These are phyloP conservation scores for Pseudonitzschia delicatissima DNA, from an alignment of 108 stramenopile genomes.

Conservation along the genomic window DNA sequence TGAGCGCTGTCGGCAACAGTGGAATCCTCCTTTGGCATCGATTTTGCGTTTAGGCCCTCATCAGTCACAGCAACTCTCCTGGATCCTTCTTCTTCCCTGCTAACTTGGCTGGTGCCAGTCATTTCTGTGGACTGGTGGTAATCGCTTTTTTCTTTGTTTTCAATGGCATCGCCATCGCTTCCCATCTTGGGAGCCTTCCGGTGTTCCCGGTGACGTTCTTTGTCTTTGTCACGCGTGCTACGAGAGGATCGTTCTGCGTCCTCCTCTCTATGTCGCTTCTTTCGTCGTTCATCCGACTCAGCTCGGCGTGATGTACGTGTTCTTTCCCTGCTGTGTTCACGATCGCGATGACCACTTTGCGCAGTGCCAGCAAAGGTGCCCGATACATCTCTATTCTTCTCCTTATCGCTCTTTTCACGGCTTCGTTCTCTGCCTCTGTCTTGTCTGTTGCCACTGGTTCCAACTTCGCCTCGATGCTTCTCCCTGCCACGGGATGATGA, in stretches of 20 bases:
- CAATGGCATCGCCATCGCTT: constrained; percentile 2
- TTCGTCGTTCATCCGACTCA: constrained; percentile 18
- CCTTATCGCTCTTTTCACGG: not conserved
- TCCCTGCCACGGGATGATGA: too few species aligned
- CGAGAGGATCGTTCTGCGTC: too few species aligned
- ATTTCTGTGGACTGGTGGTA: not conserved
- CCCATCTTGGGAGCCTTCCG: not conserved
- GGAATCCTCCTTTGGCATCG: not conserved
- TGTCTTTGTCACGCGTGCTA: constrained; percentile 3
- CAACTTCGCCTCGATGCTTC: too few species aligned
- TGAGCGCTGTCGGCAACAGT: not conserved
- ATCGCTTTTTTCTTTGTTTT: not conserved
- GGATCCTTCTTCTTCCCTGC: not conserved
- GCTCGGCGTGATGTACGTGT: not conserved
- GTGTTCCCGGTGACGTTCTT: constrained; percentile 13
- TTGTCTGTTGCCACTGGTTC: too few species aligned
- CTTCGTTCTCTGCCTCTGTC: constrained; percentile 2
- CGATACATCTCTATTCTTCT: not conserved
- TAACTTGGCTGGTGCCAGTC: not conserved
- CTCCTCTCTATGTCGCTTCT: constrained; percentile 13
- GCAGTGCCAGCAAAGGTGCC: not conserved
- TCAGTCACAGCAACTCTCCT: not conserved
- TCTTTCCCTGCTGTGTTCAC: not conserved
- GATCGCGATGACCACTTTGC: not conserved
- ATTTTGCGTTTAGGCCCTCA: not conserved